Percentiles rank a stretch among this genome's conserved stretches.
These are phyloP conservation scores for Dalechampia spathulata DNA, from an alignment of 441 rosid species.

Conservation along the genomic window DNA sequence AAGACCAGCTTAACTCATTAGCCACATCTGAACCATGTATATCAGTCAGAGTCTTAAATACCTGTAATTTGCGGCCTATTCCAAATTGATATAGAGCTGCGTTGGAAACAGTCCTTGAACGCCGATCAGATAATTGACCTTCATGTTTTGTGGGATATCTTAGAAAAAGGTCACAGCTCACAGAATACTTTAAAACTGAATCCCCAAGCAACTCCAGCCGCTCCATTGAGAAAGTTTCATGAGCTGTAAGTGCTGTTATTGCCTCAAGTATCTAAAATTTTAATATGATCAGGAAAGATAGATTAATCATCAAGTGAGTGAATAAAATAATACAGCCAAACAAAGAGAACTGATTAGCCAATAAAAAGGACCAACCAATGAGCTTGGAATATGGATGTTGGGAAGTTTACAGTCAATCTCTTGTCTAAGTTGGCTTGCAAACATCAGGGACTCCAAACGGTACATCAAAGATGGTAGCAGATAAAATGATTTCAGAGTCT, in stretches of 20 bases:
- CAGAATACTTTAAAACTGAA: slow-evolving; percentile 81
- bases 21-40: not conserved
- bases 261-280: slow-evolving; percentile 79
- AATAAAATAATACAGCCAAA: slow-evolving; percentile 6
- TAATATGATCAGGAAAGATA: not conserved
- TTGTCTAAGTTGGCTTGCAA: slow-evolving; percentile 85
- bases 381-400: slow-evolving; percentile 46
- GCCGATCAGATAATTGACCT: slow-evolving; percentile 52
- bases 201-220: slow-evolving; percentile 97
- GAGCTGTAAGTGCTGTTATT: slow-evolving; percentile 62
- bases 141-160: slow-evolving; percentile 63
- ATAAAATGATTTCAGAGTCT: slow-evolving; percentile 54
- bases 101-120: slow-evolving; percentile 51
- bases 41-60: slow-evolving; percentile 19
- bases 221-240: slow-evolving; percentile 88
- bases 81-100: slow-evolving; percentile 63
- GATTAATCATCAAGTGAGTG: slow-evolving; percentile 1
- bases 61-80: slow-evolving; percentile 65
- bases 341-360: not conserved
- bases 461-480: slow-evolving; percentile 85
- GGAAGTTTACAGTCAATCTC: slow-evolving; percentile 49
- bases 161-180: slow-evolving; percentile 69
- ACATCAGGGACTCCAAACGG: slow-evolving; percentile 77
- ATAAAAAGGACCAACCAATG: slow-evolving; percentile 41
- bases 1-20: not conserved